Conservation (phyloP, 148 eudicot genomes). For the Rhododendron ferrugineum region DNA sequence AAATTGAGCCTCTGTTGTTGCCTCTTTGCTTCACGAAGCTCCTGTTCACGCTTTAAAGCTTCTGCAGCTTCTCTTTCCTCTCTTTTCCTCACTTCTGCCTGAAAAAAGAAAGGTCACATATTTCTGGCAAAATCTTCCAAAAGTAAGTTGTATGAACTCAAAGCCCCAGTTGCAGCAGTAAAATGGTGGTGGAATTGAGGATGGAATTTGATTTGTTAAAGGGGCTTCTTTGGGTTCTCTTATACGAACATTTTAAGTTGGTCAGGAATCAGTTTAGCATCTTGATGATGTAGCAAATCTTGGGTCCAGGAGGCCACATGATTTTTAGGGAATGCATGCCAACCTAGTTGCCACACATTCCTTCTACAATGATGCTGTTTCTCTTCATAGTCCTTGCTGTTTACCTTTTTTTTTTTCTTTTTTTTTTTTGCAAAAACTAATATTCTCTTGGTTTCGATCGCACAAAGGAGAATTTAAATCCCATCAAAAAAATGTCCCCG, state of each 20-base stretch:
- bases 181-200: not conserved
- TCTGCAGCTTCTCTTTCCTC: constrained; percentile 98
- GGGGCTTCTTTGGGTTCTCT: not conserved
- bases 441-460: not conserved
- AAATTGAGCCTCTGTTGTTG: constrained; percentile 97
- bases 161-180: not conserved
- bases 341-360: not conserved
- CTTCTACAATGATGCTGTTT: not conserved
- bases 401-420: not conserved
- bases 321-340: not conserved
- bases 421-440: not conserved
- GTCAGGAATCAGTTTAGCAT: not conserved
- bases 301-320: not conserved
- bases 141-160: not conserved
- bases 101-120: constrained; percentile 17
- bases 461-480: not conserved
- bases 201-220: not conserved
- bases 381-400: not conserved
- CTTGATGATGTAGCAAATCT: not conserved
- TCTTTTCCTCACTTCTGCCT: constrained; percentile 87
- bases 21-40: constrained; percentile 89
- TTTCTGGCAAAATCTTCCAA: not conserved
- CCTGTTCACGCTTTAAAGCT: constrained; percentile 94
- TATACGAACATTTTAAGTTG: not conserved
- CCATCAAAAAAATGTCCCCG: not conserved